Evolutionary conservation across 169 alveolate genomes (phyloP).

Genomic region (Cryptosporidium xiaoi): DNA sequence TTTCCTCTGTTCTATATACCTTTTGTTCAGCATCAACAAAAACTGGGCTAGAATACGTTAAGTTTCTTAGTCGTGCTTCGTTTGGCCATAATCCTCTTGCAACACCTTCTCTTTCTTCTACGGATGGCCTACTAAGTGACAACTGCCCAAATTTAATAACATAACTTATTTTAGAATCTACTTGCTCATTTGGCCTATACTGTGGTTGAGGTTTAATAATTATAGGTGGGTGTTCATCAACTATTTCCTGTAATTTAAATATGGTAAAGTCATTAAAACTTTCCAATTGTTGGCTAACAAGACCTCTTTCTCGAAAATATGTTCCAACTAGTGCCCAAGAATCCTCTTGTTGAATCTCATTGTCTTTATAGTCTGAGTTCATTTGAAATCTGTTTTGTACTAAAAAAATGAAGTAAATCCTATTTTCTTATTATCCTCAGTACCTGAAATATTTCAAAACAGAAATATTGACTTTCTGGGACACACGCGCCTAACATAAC

Average conservation of each 20-base stretch:
- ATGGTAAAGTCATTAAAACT: slow-evolving; percentile 95
- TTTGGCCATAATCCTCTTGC: slow-evolving; percentile 93
- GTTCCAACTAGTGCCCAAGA: slow-evolving; percentile 89
- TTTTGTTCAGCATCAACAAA: slow-evolving; percentile 89
- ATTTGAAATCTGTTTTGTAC: slow-evolving; percentile 22
- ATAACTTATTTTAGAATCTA: slow-evolving; percentile 85
- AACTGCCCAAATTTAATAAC: slow-evolving; percentile 92
- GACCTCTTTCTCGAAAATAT: slow-evolving; percentile 91
- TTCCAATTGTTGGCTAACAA: slow-evolving; percentile 96
- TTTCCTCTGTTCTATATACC: slow-evolving; percentile 84
- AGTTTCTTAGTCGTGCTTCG: slow-evolving; percentile 95
- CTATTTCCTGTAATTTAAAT: slow-evolving; percentile 94
- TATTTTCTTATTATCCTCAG: too few species aligned
- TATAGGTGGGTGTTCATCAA: slow-evolving; percentile 93
- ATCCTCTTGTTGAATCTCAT: slow-evolving; percentile 85
- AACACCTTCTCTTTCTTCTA: slow-evolving; percentile 92
- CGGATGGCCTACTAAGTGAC: slow-evolving; percentile 91
- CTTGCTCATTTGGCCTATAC: slow-evolving; percentile 88
- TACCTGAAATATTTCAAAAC: too few species aligned
- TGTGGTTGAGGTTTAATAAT: slow-evolving; percentile 88
- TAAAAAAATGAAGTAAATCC: too few species aligned
- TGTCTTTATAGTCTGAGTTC: slow-evolving; percentile 74
- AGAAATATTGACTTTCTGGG: too few species aligned
- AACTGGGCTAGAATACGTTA: slow-evolving; percentile 90
- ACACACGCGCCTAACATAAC: too few species aligned